Evolutionary conservation across 106 monocot genomes (phyloP).

Genomic region (Allium sativum): DNA sequence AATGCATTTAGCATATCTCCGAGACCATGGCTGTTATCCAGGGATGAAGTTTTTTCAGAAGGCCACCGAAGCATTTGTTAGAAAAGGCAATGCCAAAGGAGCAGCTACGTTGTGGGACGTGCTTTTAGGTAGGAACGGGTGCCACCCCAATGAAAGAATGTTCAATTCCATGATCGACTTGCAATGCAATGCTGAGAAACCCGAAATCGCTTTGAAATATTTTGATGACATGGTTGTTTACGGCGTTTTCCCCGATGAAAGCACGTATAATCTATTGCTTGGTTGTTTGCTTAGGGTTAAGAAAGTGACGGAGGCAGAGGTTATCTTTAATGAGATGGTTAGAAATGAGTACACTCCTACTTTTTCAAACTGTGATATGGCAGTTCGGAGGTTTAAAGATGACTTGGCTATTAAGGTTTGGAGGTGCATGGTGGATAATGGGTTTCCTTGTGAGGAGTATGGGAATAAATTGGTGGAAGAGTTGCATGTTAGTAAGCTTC

Average conservation of each 20-base stretch:
- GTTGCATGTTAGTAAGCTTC: constrained; percentile 30
- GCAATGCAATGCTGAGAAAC: constrained; percentile 16
- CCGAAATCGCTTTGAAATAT: constrained; percentile 16
- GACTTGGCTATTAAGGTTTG: constrained; percentile 27
- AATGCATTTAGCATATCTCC: constrained; percentile 20
- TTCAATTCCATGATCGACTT: constrained; percentile 49
- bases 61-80: constrained; percentile 21
- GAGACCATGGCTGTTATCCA: constrained; percentile 32
- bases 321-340: constrained; percentile 64
- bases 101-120: constrained; percentile 39
- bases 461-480: constrained; percentile 38
- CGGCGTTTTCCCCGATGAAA: constrained; percentile 46
- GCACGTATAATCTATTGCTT: constrained; percentile 52
- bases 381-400: constrained; percentile 31
- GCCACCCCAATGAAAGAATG: constrained; percentile 27
- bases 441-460: constrained; percentile 31
- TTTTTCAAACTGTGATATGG: constrained; percentile 15
- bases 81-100: constrained; percentile 10
- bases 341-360: constrained; percentile 53
- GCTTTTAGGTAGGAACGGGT: constrained; percentile 24
- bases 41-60: constrained; percentile 52
- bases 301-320: constrained; percentile 25
- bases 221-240: constrained; percentile 61
- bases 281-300: constrained; percentile 25
- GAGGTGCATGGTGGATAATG: constrained; percentile 47